Evolutionary conservation across 2,329 filamentous ascomycete species (phyloP).

Genomic region (Lecanoromycetidae sp.): DNA sequence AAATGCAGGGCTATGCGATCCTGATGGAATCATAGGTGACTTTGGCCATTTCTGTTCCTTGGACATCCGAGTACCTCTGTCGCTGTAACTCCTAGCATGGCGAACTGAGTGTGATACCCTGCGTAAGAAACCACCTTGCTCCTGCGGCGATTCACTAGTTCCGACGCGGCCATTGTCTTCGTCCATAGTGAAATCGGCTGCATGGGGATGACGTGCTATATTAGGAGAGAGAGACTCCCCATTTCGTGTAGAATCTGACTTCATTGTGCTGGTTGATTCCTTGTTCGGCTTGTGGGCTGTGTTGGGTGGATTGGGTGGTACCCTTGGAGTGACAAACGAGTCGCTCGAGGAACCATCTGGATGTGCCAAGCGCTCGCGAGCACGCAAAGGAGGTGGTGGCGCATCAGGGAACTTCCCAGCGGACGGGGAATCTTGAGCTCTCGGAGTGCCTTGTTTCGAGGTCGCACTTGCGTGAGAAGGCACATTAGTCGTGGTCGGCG

Average conservation of each 20-base stretch:
- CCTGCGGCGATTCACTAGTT: conserved; percentile 54
- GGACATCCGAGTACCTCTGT: conserved; percentile 45
- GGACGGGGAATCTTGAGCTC: conserved; percentile 32
- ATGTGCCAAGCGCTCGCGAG: conserved; percentile 27
- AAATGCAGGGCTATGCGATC: conserved; percentile 39
- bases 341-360: conserved; percentile 33
- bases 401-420: conserved; percentile 32
- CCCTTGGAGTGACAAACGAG: conserved; percentile 47
- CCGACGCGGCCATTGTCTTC: conserved; percentile 89
- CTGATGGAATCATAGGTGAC: conserved; percentile 43
- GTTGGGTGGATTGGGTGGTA: conserved; percentile 42
- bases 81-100: conserved; percentile 80
- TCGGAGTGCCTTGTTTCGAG: conserved; percentile 28
- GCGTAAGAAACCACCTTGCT: conserved; percentile 67
- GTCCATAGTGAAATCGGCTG: conserved; percentile 49
- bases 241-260: conserved; percentile 24
- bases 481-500: conserved; percentile 12
- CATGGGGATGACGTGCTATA: conserved; percentile 54
- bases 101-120: conserved; percentile 88
- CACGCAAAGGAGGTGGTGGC: conserved; percentile 34
- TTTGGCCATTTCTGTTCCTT: conserved; percentile 59
- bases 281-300: conserved; percentile 32
- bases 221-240: conserved; percentile 49
- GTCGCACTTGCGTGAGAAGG: conserved; percentile 1
- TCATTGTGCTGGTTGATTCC: conserved; percentile 36